phyloP scores from a whole-genome alignment of 2,329 filamentous ascomycete species.

The Pseudopyricularia cyperi region DNA sequence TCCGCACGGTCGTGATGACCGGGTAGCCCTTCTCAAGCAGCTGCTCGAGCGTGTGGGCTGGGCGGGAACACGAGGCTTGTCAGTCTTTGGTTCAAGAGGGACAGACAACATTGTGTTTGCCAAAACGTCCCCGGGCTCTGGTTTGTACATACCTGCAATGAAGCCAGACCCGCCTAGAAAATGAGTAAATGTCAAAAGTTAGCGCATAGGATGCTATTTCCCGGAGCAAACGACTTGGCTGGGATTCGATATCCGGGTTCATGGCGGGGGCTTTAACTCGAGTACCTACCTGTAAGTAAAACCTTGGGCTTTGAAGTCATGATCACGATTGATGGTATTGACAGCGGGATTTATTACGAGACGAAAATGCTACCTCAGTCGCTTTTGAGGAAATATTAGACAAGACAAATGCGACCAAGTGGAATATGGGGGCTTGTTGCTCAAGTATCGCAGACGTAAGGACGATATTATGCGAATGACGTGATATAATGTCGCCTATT shows the following conservation, averaged over 20 bases:
- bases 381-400: not conserved
- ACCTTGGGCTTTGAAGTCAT: slow-evolving; percentile 27
- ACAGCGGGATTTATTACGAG: not conserved
- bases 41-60: slow-evolving; percentile 41
- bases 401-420: too few species aligned
- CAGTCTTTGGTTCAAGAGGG: slow-evolving; percentile 4
- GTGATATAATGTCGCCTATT: too few species aligned
- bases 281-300: slow-evolving; percentile 26
- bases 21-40: slow-evolving; percentile 36
- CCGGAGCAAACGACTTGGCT: not conserved
- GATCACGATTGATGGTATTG: slow-evolving; percentile 8
- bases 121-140: not conserved
- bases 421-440: too few species aligned
- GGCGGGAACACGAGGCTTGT: not conserved
- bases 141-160: slow-evolving; percentile 27
- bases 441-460: too few species aligned
- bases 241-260: too few species aligned
- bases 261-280: not conserved
- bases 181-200: slow-evolving; percentile 3
- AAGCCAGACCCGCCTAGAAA: slow-evolving; percentile 35
- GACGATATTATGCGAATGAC: too few species aligned
- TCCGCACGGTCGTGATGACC: slow-evolving; percentile 43
- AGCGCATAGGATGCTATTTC: not conserved
- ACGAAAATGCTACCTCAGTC: too few species aligned
- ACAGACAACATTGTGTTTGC: not conserved